A percentile compares a stretch with the other conserved stretches of the same genome.
Conservation (phyloP, 192 early-diverging fungal species). For the Linnemannia zychae region DNA sequence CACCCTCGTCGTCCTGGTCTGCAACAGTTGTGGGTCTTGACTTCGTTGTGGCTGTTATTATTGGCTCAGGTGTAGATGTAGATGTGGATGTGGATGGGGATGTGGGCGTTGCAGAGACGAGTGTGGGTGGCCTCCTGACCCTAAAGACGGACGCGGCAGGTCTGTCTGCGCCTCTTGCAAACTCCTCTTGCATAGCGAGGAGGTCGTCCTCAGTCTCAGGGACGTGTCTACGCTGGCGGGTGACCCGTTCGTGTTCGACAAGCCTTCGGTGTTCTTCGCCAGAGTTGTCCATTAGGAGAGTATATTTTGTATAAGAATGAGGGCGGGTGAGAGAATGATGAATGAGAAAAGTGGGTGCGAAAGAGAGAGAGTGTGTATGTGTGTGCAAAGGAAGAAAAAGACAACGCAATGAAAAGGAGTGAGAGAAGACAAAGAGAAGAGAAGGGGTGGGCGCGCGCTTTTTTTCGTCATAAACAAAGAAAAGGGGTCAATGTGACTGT, state of each 20-base stretch:
- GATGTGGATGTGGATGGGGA: not conserved
- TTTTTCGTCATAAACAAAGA: not conserved
- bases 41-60: not conserved
- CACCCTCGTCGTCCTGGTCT: slow-evolving; percentile 19
- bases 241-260: slow-evolving; percentile 34
- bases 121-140: slow-evolving; percentile 33
- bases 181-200: slow-evolving; percentile 64
- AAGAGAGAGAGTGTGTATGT: not conserved
- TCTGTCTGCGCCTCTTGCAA: slow-evolving; percentile 48
- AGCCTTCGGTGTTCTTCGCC: slow-evolving; percentile 15
- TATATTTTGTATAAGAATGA: not conserved
- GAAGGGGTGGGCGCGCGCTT: not conserved
- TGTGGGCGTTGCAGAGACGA: slow-evolving; percentile 13
- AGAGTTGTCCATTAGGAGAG: slow-evolving; percentile 1
- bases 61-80: no score
- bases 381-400: not conserved
- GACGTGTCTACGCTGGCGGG: slow-evolving; percentile 28
- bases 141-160: slow-evolving; percentile 61
- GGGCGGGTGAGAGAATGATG: not conserved
- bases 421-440: not conserved
- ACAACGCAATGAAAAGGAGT: not conserved
- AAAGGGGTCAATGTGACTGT: not conserved
- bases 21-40: slow-evolving; percentile 5
- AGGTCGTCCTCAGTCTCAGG: slow-evolving; percentile 64
- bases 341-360: not conserved